These are phyloP conservation scores for Ophiocordyceps camponoti-leonardi DNA, from an alignment of 2,329 filamentous ascomycete species.

Conservation along the genomic window DNA sequence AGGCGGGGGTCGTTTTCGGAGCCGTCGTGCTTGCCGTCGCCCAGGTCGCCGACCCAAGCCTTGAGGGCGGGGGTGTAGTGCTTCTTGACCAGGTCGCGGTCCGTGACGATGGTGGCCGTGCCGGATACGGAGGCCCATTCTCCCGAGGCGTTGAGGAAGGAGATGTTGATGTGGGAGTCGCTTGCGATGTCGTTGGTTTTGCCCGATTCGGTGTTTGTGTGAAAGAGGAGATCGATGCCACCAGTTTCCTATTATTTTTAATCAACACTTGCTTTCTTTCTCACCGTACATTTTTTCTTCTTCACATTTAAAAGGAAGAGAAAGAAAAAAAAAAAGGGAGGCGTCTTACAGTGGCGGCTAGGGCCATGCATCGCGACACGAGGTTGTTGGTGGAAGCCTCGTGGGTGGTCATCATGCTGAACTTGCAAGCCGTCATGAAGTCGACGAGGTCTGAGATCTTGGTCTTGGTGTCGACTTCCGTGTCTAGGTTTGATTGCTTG, in stretches of 20 bases:
- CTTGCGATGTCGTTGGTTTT: slow-evolving; percentile 67
- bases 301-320: not conserved
- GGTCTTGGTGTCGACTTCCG: slow-evolving; percentile 43
- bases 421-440: slow-evolving; percentile 61
- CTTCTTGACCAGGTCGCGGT: slow-evolving; percentile 51
- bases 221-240: slow-evolving; percentile 71
- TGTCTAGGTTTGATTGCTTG: slow-evolving; percentile 56
- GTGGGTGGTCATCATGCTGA: slow-evolving; percentile 76
- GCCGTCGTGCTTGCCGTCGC: slow-evolving; percentile 69
- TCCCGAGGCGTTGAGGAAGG: slow-evolving; percentile 58
- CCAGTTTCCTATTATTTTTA: slow-evolving; percentile 66
- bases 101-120: slow-evolving; percentile 48
- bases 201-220: slow-evolving; percentile 79
- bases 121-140: slow-evolving; percentile 85
- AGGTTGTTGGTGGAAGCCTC: slow-evolving; percentile 47
- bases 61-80: slow-evolving; percentile 60
- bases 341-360: slow-evolving; percentile 61
- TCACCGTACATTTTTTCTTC: too few species aligned
- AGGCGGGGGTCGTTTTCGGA: slow-evolving; percentile 68
- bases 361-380: slow-evolving; percentile 71
- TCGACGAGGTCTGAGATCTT: slow-evolving; percentile 59
- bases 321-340: not conserved
- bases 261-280: too few species aligned
- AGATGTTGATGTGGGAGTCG: slow-evolving; percentile 63
- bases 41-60: slow-evolving; percentile 75